Percentiles rank a stretch among this genome's conserved stretches.
Conservation (phyloP, 768 basidiomycete genomes). For the Boletus rubropictus region DNA sequence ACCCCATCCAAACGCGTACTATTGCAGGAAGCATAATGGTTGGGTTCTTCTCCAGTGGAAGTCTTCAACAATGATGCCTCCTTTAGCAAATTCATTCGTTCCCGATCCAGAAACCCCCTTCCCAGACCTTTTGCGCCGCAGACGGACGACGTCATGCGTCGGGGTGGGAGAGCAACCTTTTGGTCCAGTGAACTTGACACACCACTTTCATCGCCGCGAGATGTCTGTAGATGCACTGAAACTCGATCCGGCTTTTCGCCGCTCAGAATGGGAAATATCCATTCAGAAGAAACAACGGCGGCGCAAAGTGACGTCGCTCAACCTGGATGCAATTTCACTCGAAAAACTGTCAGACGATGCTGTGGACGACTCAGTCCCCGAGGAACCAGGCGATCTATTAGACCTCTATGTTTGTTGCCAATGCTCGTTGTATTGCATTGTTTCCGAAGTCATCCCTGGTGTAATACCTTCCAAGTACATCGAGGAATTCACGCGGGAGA, state of each 20-base stretch:
- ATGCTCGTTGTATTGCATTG: slow-evolving; percentile 69
- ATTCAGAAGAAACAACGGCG: slow-evolving; percentile 48
- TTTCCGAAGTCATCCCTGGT: slow-evolving; percentile 65
- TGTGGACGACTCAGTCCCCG: slow-evolving; percentile 27
- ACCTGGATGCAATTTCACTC: slow-evolving; percentile 23
- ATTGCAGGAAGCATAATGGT: slow-evolving; percentile 74
- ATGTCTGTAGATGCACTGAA: slow-evolving; percentile 64
- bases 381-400: slow-evolving; percentile 50
- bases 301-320: slow-evolving; percentile 44
- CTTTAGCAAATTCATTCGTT: slow-evolving; percentile 52
- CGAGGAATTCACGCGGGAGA: slow-evolving; percentile 61
- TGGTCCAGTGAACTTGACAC: slow-evolving; percentile 52
- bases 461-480: slow-evolving; percentile 59
- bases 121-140: slow-evolving; percentile 50
- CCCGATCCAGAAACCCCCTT: slow-evolving; percentile 39
- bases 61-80: slow-evolving; percentile 54
- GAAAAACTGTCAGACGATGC: slow-evolving; percentile 25
- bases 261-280: slow-evolving; percentile 55
- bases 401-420: slow-evolving; percentile 85
- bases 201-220: slow-evolving; percentile 76
- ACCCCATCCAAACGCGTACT: slow-evolving; percentile 80
- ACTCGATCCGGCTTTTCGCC: slow-evolving; percentile 55
- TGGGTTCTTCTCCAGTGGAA: slow-evolving; percentile 77
- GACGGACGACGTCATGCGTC: slow-evolving; percentile 47
- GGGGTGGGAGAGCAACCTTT: slow-evolving; percentile 44